Percentiles rank a stretch among this genome's conserved stretches.
Conservation (phyloP, 225 moss, liverwort and hornwort species). For the Sphagnum contortum region DNA sequence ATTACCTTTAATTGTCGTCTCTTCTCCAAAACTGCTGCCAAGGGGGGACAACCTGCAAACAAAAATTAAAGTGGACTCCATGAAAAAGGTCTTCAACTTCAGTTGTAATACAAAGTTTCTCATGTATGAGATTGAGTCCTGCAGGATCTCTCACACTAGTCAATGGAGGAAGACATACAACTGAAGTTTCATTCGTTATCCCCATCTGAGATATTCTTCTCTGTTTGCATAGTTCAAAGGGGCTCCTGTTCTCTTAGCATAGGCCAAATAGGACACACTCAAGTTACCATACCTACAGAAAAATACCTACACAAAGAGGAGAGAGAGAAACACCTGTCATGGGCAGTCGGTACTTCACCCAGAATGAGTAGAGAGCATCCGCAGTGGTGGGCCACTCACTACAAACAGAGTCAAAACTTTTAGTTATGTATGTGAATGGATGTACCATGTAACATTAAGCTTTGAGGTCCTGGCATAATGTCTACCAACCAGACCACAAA, state of each 20-base stretch:
- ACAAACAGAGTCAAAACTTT: conserved; percentile 2
- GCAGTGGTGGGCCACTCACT: conserved; percentile 49
- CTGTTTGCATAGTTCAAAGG: no score
- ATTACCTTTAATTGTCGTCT: conserved; percentile 30
- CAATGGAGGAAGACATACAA: no score
- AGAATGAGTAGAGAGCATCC: conserved; percentile 33
- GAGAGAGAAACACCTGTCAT: conserved; percentile 32
- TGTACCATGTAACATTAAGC: background rate
- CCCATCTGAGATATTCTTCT: no score
- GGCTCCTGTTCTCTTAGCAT: no score
- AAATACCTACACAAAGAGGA: no score
- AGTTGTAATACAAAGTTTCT: no score
- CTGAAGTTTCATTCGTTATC: no score
- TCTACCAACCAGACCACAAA: no score
- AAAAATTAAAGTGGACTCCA: background rate
- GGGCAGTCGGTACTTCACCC: conserved; percentile 56
- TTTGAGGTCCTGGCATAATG: background rate
- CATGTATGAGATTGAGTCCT: no score
- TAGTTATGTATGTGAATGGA: background rate
- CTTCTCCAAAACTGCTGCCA: conserved; percentile 36
- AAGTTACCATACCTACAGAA: background rate
- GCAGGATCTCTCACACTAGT: no score
- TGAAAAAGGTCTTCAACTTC: no score
- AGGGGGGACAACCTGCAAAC: conserved; percentile 31
- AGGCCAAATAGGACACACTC: no score